Evolutionary conservation across 768 basidiomycete genomes (phyloP).

Genomic region (Candolleomyces aberdarensis): DNA sequence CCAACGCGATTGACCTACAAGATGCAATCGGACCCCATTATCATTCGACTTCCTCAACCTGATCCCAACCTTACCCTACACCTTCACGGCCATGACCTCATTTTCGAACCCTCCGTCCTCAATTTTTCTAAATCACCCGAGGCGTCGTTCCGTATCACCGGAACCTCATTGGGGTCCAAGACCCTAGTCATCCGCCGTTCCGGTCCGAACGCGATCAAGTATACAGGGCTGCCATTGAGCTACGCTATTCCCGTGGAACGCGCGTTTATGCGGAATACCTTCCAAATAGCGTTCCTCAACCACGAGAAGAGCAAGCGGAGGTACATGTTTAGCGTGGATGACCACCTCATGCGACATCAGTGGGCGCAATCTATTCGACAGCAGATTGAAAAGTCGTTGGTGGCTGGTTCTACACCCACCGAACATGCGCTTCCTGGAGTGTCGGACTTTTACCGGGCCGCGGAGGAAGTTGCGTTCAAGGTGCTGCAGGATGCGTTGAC

Average conservation of each 20-base stretch:
- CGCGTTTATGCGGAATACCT: constrained; percentile 95
- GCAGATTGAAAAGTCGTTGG: constrained; percentile 54
- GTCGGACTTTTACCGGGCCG: constrained; percentile 57
- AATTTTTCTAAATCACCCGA: constrained; percentile 76
- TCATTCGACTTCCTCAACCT: constrained; percentile 78
- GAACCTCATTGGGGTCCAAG: constrained; percentile 79
- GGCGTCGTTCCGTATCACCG: constrained; percentile 88
- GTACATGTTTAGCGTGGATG: constrained; percentile 94
- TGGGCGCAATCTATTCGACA: constrained; percentile 70
- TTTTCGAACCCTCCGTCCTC: constrained; percentile 84
- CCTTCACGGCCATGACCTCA: constrained; percentile 82
- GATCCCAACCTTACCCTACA: constrained; percentile 84
- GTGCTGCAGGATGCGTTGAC: constrained; percentile 86
- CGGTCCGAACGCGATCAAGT: constrained; percentile 80
- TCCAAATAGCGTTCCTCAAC: constrained; percentile 84
- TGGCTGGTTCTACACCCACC: constrained; percentile 22
- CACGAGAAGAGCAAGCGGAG: constrained; percentile 66
- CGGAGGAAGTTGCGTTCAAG: constrained; percentile 73
- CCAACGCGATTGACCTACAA: constrained; percentile 84
- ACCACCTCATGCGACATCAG: constrained; percentile 68
- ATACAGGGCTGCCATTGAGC: constrained; percentile 78
- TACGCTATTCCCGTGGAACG: constrained; percentile 79
- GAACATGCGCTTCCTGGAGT: constrained; percentile 34
- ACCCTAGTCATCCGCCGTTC: constrained; percentile 80
- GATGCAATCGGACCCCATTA: constrained; percentile 83